Evolutionary conservation across 345 rosid genomes (phyloP), one percentile per base, ranked within the genome.

Genomic region (Euclidium syriacum): DNA sequence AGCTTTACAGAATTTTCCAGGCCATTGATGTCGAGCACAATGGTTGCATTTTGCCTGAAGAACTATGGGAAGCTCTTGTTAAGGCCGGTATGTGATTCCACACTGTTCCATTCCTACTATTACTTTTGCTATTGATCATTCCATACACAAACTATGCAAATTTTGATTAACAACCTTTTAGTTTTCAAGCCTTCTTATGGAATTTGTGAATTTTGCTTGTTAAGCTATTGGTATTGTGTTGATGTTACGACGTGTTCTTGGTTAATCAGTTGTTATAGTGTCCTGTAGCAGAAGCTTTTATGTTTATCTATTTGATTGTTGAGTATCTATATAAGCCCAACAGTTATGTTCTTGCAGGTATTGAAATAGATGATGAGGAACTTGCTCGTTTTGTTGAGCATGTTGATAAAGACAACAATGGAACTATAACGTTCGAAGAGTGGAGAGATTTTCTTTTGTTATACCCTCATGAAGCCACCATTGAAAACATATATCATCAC

Each of bases 361-460:
- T 86, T 83, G 86, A 95, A 65, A 90, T 95, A 19, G 88, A 80
- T 65, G 97, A 95, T 17, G 97, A 80, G 71, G 96, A 95, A 60
- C 92, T 95, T 34, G 97, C 95, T 9, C 90, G 75, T 51, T 95
- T 95, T 77, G 95, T 95, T 49, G 99, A 95, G 79, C 99, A 87
- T 74, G 97, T 95, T 54, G 99, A 95, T 67, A 90, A 95, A 76
- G 99, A 88, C 75, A 90, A 88, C 35, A 85, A 95, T 72, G 99
- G 99, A 25, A 90, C 90, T 27, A 95, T 95, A 65, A 95, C 99
- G 4, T 95, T 95, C 40, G 97, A 95, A 55, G 99, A 95, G 73
- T 95, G 99, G 99, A 85, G 97, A 53, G 99, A 95, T 76, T 95
- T 95, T 67, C 96, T 95, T 48, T 74, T 90, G 66, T 80, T 95